Conservation (phyloP, 306 rosid species). For the Psophocarpus tetragonolobus region DNA sequence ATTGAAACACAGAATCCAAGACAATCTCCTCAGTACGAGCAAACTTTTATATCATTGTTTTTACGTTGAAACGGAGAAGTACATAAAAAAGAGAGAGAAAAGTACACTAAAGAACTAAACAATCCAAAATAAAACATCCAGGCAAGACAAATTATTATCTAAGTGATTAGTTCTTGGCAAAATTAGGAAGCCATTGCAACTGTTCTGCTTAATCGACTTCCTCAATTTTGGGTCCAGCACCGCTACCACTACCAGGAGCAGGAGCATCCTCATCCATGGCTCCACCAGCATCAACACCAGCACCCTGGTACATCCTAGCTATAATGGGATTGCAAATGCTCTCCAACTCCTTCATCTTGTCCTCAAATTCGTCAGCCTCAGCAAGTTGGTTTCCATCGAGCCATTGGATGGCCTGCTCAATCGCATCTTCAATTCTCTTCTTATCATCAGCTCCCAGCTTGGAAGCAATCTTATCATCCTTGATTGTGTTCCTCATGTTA, state of each 20-base stretch:
- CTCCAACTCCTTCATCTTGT: slow-evolving; percentile 62
- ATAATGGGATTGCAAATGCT: slow-evolving; percentile 61
- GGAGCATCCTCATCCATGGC: slow-evolving; percentile 61
- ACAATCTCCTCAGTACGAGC: neutral
- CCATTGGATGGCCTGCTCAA: slow-evolving; percentile 56
- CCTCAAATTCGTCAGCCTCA: slow-evolving; percentile 54
- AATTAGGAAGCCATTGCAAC: neutral
- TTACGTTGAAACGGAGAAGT: neutral
- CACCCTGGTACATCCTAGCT: slow-evolving; percentile 58
- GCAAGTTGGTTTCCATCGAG: slow-evolving; percentile 61
- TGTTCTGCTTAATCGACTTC: slow-evolving; percentile 43
- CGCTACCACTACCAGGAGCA: slow-evolving; percentile 42
- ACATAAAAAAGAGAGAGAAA: neutral
- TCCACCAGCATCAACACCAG: slow-evolving; percentile 48
- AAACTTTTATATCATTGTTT: neutral
- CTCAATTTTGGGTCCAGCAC: slow-evolving; percentile 60
- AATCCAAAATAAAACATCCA: neutral
- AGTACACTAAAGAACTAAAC: neutral
- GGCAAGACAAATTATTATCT: neutral
- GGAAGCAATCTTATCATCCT: slow-evolving; percentile 58
- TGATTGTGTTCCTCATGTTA: slow-evolving; percentile 63
- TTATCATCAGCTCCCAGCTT: slow-evolving; percentile 52
- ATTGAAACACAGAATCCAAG: neutral
- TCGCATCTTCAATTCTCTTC: slow-evolving; percentile 63
- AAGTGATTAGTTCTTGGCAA: neutral